Evolutionary conservation across 1,284 basidiomycete genomes (phyloP), one percentile per base, ranked within the genome.

Genomic region (Boletus mariae): DNA sequence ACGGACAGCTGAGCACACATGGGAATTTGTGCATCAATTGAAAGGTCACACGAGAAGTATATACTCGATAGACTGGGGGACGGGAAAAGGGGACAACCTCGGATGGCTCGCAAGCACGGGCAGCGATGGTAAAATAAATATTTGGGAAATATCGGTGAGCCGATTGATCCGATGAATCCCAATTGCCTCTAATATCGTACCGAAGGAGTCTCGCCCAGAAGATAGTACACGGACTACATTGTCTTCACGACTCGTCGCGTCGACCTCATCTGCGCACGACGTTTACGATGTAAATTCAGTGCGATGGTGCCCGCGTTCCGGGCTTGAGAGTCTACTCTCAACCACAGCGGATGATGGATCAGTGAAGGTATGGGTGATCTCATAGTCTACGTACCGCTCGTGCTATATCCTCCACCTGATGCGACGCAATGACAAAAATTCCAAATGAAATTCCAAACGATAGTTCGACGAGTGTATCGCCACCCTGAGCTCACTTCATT

Each of bases 61-160:
- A 15, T 96, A 92, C 67, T 87, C 85, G 13, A 75, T 95, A 15
- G 84, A 82, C 56, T 96, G 94, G 94, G 79, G 66, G 91, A 9
- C 84, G 83, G 5, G 74, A 17, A 70, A 69, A 37, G 58, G 62
- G 12, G 69, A 62, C n/a, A 62, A 67, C 40, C 69, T 91, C 3
- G 92, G 92, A 0, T 87, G 88, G 82, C 66, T 94, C 9, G 89
- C 88, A 0, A 87, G 66, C 53, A 81, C 83, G 1, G 90, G 90
- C 0, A 81, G 90, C 0, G 92, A 95, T 64, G 92, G 92, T 0
- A 75, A 72, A 32, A 79, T 95, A 42, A 79, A 84, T 41, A 73
- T 94, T 8, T 92, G 87, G 82, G 80, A 88, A 57, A 68, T 94
- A 29, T 75, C 68, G 55, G 87, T 87, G 60, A 47, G 81, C 70